Conservation (phyloP, 2,329 filamentous ascomycete species). For the Bipolaris oryzae region DNA sequence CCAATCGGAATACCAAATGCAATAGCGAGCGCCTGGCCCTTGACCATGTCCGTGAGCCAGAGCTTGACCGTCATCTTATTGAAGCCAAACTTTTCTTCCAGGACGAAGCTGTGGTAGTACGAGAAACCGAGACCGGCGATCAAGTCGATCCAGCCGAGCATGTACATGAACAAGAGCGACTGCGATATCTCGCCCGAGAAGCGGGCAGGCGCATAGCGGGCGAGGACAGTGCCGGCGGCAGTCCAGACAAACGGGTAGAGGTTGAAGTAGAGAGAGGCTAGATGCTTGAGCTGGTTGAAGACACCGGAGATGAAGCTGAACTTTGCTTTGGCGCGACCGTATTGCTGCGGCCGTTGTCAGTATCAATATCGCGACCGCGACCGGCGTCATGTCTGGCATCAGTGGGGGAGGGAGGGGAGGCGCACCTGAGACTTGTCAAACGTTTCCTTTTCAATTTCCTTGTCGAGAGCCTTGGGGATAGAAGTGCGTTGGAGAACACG, state of each 20-base stretch:
- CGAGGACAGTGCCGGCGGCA: conserved; percentile 75
- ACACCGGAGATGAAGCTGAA: conserved; percentile 82
- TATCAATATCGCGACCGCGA: neutral
- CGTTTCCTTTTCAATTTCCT: conserved; percentile 86
- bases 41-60: conserved; percentile 89
- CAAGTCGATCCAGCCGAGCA: conserved; percentile 82
- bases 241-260: conserved; percentile 90
- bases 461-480: conserved; percentile 83
- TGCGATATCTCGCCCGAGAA: conserved; percentile 94
- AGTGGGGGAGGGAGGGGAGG: neutral
- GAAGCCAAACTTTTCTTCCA: conserved; percentile 97
- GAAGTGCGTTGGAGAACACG: conserved; percentile 78
- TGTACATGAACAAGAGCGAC: conserved; percentile 88
- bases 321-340: conserved; percentile 93
- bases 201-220: conserved; percentile 73
- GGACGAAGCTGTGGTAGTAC: conserved; percentile 92
- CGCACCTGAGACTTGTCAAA: conserved; percentile 85
- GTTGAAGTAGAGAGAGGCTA: conserved; percentile 88
- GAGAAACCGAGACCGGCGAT: conserved; percentile 77
- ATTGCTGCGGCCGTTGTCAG: conserved; percentile 60
- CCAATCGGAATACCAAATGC: conserved; percentile 86
- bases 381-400: neutral
- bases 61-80: conserved; percentile 95
- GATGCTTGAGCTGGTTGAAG: conserved; percentile 85
- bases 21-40: conserved; percentile 82